Evolutionary conservation across 2,329 filamentous ascomycete genomes (phyloP), one percentile per base, ranked within the genome.

Genomic region (Neopestalotiopsis sp.): DNA sequence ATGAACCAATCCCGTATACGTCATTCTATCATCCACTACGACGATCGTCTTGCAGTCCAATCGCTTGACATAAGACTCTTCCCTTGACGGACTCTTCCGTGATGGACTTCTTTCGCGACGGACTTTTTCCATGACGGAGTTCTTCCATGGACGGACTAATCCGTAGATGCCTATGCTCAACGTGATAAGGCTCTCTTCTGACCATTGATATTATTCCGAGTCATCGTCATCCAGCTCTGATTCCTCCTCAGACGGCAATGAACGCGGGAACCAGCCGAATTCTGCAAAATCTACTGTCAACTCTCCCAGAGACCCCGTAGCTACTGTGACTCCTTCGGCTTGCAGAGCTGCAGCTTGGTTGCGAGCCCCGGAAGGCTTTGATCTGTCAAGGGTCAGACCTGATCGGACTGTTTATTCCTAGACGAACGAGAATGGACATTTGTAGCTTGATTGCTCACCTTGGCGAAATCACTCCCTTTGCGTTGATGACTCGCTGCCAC

Each of bases 401-500:
- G 6, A n/a, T 9, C 3, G 45, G 45, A 24, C 45, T 20, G 45
- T 7, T 24, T 52, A 9, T n/a, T 20, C 17, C 49, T 14, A 38
- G 45, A 4, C 65, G 72, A 24, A 17, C n/a, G 5, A 12, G 17
- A 9, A 38, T 28, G 20, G 45, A 6, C 20, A 17, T 40, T 42
- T 17, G 13, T n/a, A 12, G 52, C 42, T 49, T 20, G 2, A 4
- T 45, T 9, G 32, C 14, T 63, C 59, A 95, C 94, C 95, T 89
- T 7, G 92, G 92, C 59, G 94, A 97, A 73, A 98, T 97, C 69
- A 89, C 84, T 28, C 95, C 95, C 80, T 93, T 95, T 14, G 93
- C 84, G 79, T 95, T 97, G 78, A 98, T 92, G 69, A 98, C 93
- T 69, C 96, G 86, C 83, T 98, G 95, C 95, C 95, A 98, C 0